Conservation (phyloP, 23 red algal genomes). For the Gracilaria domingensis region DNA sequence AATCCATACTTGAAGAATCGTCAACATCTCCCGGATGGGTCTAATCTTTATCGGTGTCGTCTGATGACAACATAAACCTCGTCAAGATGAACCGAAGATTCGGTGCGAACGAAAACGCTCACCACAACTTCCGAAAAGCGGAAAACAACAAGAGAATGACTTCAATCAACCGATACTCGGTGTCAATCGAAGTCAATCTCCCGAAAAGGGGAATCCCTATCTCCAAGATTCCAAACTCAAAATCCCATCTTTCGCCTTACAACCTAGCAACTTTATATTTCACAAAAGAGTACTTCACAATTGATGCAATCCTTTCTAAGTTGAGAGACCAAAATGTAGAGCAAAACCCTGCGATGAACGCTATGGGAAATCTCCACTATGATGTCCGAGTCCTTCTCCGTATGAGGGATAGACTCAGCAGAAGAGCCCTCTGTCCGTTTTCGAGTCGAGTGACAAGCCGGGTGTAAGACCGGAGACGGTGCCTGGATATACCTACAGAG, state of each 20-base stretch:
- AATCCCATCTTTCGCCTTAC: too few species aligned
- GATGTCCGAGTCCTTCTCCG: neutral
- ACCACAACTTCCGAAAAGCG: conserved; percentile 8
- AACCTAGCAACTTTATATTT: too few species aligned
- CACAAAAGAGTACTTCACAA: neutral
- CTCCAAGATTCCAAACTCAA: neutral
- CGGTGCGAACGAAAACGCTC: neutral
- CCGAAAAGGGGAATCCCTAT: neutral
- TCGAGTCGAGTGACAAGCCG: too few species aligned
- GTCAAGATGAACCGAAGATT: neutral
- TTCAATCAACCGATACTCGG: neutral
- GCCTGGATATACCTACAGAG: too few species aligned
- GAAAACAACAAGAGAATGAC: neutral
- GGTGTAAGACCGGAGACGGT: too few species aligned
- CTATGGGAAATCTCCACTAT: neutral
- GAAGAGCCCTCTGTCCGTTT: neutral
- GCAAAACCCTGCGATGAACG: neutral
- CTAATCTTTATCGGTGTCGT: neutral
- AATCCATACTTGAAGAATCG: neutral
- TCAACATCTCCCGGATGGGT: neutral
- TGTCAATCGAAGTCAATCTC: neutral
- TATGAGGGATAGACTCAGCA: neutral
- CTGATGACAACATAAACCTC: neutral
- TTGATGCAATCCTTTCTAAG: neutral
- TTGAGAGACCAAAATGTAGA: conserved; percentile 6